These are phyloP conservation scores for Mycosphaerella sp. DNA, from an alignment of 2,329 filamentous ascomycete species.

Conservation along the genomic window DNA sequence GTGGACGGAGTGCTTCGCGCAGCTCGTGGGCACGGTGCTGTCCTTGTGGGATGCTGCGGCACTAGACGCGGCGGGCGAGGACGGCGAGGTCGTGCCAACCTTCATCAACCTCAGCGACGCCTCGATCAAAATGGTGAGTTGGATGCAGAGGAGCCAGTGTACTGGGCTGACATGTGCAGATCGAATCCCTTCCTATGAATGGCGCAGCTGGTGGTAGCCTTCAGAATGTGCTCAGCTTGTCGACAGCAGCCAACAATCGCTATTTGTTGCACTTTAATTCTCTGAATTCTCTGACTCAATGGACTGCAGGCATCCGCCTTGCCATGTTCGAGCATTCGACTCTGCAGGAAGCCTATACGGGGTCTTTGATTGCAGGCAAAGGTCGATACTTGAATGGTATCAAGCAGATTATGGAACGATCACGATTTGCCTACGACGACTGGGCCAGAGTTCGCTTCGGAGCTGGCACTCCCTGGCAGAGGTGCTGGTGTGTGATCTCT, in stretches of 20 bases:
- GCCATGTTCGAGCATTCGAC: slow-evolving; percentile 92
- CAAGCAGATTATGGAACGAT: slow-evolving; percentile 75
- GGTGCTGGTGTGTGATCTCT: slow-evolving; percentile 92
- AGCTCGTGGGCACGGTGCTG: slow-evolving; percentile 88
- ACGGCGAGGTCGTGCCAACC: slow-evolving; percentile 77
- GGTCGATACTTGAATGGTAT: slow-evolving; percentile 87
- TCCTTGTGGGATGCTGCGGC: slow-evolving; percentile 94
- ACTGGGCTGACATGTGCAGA: slow-evolving; percentile 26
- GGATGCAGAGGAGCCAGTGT: neutral
- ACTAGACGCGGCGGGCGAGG: slow-evolving; percentile 76
- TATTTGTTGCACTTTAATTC: slow-evolving; percentile 97
- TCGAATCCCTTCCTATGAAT: slow-evolving; percentile 74
- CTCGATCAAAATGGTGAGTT: slow-evolving; percentile 84
- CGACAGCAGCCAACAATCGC: slow-evolving; percentile 89
- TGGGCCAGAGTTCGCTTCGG: slow-evolving; percentile 96
- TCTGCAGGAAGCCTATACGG: slow-evolving; percentile 93
- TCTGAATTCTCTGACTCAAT: slow-evolving; percentile 84
- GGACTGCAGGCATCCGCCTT: slow-evolving; percentile 89
- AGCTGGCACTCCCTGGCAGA: slow-evolving; percentile 89
- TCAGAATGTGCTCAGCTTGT: slow-evolving; percentile 92
- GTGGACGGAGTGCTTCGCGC: slow-evolving; percentile 96
- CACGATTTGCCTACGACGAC: slow-evolving; percentile 71
- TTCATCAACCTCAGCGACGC: slow-evolving; percentile 98
- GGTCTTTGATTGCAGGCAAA: slow-evolving; percentile 90
- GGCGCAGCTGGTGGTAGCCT: slow-evolving; percentile 69